Percentiles rank a stretch among this genome's conserved stretches.
Evolutionary conservation across 1,284 basidiomycete genomes (phyloP).

Genomic region (Cutaneotrichosporon cutaneum): DNA sequence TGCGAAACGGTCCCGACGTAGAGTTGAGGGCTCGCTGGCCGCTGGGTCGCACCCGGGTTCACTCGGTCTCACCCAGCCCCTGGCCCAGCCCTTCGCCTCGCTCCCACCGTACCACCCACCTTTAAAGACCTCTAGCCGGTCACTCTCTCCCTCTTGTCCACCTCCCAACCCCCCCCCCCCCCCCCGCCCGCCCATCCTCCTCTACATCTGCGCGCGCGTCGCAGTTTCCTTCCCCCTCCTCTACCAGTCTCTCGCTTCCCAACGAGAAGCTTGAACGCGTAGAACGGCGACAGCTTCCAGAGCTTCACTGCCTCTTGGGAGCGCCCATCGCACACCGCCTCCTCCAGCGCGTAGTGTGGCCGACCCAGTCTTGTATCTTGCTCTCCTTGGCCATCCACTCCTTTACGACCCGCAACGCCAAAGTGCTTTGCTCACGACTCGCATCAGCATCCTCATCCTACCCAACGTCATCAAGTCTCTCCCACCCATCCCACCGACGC

Average conservation of each 20-base stretch:
- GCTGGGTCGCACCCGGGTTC: not conserved
- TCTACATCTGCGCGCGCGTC: conserved; percentile 11
- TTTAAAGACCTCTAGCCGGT: conserved; percentile 19
- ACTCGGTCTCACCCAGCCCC: conserved; percentile 10
- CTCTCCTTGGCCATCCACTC: not conserved
- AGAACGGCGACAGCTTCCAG: not conserved
- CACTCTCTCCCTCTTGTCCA: conserved; percentile 6
- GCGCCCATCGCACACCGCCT: conserved; percentile 8
- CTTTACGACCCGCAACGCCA: conserved; percentile 5
- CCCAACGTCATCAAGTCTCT: conserved; percentile 1
- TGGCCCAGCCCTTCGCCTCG: conserved; percentile 3
- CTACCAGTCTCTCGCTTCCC: not conserved
- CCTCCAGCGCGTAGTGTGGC: conserved; percentile 4
- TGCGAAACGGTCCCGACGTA: conserved; percentile 27
- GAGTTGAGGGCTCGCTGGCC: conserved; percentile 11
- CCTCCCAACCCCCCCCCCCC: conserved; percentile 7
- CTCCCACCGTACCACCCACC: conserved; percentile 13
- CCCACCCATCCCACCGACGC: not conserved
- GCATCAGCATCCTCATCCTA: conserved; percentile 1
- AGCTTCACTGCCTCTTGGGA: conserved; percentile 5
- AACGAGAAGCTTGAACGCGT: not conserved
- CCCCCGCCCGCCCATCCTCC: not conserved
- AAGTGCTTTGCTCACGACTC: conserved; percentile 11
- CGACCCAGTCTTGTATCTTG: conserved; percentile 5
- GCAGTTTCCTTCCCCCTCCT: not conserved